Base-by-base conservation (phyloP, 2,329 filamentous ascomycete species). In the Tolypocladium endophyticum region DNA sequence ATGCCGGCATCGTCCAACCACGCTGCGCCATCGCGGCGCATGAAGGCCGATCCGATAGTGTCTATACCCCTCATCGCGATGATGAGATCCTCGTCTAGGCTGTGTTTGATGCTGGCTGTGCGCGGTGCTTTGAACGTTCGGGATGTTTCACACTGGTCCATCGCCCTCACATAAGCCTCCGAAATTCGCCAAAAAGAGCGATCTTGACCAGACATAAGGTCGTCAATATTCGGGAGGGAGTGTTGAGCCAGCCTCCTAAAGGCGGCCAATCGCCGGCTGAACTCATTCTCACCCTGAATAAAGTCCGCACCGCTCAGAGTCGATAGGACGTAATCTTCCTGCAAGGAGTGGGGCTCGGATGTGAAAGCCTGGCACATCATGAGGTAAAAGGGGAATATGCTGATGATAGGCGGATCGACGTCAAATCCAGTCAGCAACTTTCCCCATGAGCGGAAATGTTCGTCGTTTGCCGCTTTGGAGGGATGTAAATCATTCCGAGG, bases 311-410 rank as follows among this genome's bases (percentile, higher is more conserved):
- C 61, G 4, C 55, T 61, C 45, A 62, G 41, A 7, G 61, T 39
- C 9, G 61, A 57, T 55, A 59, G 58, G 20, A 61, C 60, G 35
- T 63, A 63, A 35, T 63, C 55, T 16, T 58, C 60, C 20, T 47
- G 58, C 8, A 50, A 18, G 8, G 60, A 41, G 6, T 54, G 47
- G 4, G 45, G 45, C 41, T 61, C 61, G 28, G 60, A 55, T 2
- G 55, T 56, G 55, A 61, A 61, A 2, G 61, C 43, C 45, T 61
- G 52, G 39, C 61, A 63, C 60, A 61, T 63, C 53, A 63, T 60
- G 58, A 63, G 60, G 53, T 61, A 60, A 18, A 61, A 59, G 33
- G 61, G 61, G 39, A 63, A 63, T 53, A 58, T 56, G 11, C 56
- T 38, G 35, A 61, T 61, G 52, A 63, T 60, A 16, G 61, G 61